phyloP scores from a whole-genome alignment of 495 filamentous ascomycete species.

The Talaromyces wortmannii region DNA sequence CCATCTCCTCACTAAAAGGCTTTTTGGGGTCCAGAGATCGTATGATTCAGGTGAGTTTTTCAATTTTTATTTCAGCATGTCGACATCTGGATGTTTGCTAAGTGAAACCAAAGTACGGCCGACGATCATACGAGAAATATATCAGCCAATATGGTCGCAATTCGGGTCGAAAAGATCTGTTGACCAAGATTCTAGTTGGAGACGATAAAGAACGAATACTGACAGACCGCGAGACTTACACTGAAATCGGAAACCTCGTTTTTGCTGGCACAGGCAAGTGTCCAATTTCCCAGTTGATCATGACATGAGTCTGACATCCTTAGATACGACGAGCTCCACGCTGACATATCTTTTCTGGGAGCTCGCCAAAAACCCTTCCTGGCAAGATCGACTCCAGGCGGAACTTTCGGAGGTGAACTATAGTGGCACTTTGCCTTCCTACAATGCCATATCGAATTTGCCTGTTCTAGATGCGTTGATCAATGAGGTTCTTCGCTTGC shows the following conservation, averaged over 20 bases:
- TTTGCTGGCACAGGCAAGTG: constrained; percentile 11
- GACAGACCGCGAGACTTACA: not conserved
- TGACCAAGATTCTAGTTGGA: not conserved
- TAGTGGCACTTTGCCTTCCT: constrained; percentile 10
- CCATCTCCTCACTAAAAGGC: no score
- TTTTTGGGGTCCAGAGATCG: no score
- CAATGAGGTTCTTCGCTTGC: constrained; percentile 30
- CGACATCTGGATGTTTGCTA: no score
- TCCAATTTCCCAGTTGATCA: no score
- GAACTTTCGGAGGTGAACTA: not conserved
- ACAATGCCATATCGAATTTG: constrained; percentile 11
- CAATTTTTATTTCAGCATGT: not conserved
- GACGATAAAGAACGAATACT: not conserved
- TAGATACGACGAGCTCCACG: constrained; percentile 48
- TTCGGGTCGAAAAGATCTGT: not conserved
- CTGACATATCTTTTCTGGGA: constrained; percentile 38
- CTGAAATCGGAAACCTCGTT: not conserved
- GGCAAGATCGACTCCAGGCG: constrained; percentile 17
- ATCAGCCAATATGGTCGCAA: not conserved
- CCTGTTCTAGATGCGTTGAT: constrained; percentile 29
- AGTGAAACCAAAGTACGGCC: not conserved
- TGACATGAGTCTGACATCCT: no score
- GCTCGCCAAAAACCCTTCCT: constrained; percentile 31
- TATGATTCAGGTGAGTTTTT: no score
- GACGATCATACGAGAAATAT: not conserved